A percentile compares a stretch with the other conserved stretches of the same genome.
Evolutionary conservation across 1,284 basidiomycete genomes (phyloP).

Genomic region (Malassezia sp.): DNA sequence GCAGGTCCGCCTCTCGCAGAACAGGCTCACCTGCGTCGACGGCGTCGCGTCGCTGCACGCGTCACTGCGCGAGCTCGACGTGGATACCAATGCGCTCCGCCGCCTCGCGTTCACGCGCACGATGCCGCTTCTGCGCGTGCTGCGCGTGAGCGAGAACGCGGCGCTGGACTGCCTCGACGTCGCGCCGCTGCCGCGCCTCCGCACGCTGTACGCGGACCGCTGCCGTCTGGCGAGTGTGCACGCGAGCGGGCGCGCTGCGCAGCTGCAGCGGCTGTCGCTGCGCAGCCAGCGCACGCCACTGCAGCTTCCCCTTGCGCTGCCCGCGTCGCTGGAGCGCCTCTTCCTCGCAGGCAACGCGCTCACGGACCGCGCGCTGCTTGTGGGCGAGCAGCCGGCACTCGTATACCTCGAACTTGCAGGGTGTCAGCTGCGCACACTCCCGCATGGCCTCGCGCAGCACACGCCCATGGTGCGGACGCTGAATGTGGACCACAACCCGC

Average conservation of each 20-base stretch:
- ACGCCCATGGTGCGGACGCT: conserved; percentile 79
- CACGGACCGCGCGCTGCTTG: conserved; percentile 11
- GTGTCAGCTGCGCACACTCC: conserved; percentile 69
- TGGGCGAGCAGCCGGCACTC: conserved; percentile 48
- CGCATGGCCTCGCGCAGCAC: conserved; percentile 57
- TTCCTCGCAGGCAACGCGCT: conserved; percentile 73
- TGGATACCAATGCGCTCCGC: conserved; percentile 65
- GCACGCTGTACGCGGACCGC: conserved; percentile 84
- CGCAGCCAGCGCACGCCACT: conserved; percentile 61
- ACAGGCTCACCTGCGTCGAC: conserved; percentile 52
- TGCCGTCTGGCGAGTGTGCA: conserved; percentile 56
- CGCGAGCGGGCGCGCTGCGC: conserved; percentile 53
- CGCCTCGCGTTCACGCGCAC: conserved; percentile 48
- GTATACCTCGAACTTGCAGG: conserved; percentile 85
- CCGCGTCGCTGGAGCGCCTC: conserved; percentile 76
- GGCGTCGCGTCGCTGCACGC: conserved; percentile 20
- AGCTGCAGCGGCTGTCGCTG: conserved; percentile 78
- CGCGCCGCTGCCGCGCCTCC: conserved; percentile 59
- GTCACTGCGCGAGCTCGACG: conserved; percentile 65
- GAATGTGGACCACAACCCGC: conserved; percentile 52
- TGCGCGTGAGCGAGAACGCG: conserved; percentile 70
- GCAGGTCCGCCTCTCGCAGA: conserved; percentile 68
- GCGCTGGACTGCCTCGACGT: conserved; percentile 61
- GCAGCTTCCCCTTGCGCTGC: conserved; percentile 55
- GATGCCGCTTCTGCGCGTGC: conserved; percentile 53